phyloP scores from a whole-genome alignment of 345 rosid species.

The Hypericum perforatum region DNA sequence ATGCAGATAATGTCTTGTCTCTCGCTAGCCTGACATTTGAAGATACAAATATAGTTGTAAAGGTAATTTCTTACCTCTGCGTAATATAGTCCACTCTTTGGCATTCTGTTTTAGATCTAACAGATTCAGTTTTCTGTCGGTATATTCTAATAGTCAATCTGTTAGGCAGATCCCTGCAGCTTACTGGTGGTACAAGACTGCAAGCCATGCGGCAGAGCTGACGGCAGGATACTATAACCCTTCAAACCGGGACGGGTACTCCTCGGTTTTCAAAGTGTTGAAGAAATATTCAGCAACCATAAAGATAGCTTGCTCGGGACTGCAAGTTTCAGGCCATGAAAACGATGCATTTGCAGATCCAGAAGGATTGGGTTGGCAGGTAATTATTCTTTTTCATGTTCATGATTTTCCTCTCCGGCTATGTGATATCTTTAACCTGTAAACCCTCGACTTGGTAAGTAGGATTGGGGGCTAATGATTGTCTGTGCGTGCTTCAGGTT shows the following conservation, averaged over 20 bases:
- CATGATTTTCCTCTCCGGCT: not conserved
- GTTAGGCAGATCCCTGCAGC: conserved; percentile 70
- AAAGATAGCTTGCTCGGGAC: conserved; percentile 63
- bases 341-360: conserved; percentile 63
- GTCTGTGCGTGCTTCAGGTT: conserved; percentile 36
- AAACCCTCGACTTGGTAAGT: too few relatives aligned
- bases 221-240: conserved; percentile 89
- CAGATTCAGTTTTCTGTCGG: not conserved
- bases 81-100: conserved; percentile 2
- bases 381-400: conserved; percentile 9
- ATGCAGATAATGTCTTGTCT: conserved; percentile 76
- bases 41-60: conserved; percentile 58
- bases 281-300: conserved; percentile 56
- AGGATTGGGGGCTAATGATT: too few relatives aligned
- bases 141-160: not conserved
- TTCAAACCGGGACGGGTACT: conserved; percentile 78
- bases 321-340: conserved; percentile 38
- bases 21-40: conserved; percentile 80
- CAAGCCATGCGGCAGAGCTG: conserved; percentile 88
- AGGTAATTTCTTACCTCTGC: conserved; percentile 32
- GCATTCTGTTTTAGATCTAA: not conserved
- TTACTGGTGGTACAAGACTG: conserved; percentile 85
- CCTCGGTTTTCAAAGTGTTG: conserved; percentile 57
- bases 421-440: too few relatives aligned
- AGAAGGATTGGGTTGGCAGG: conserved; percentile 95